Percentiles rank a stretch among this genome's conserved stretches.
Conservation (phyloP, 1,284 basidiomycete species). For the Neolentinus lepideus region DNA sequence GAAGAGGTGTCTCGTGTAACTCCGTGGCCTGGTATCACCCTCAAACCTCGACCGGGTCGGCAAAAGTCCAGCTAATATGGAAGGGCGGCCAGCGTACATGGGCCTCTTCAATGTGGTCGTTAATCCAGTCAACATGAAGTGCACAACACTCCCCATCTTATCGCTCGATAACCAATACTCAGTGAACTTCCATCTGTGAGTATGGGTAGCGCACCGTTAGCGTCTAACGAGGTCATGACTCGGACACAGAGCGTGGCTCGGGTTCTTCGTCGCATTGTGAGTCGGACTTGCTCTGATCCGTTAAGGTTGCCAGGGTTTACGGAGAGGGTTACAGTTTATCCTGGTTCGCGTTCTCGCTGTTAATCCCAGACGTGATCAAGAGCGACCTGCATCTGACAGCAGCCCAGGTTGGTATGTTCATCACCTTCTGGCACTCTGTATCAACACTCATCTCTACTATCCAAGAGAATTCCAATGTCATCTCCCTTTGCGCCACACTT, state of each 20-base stretch:
- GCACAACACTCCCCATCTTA: conserved; percentile 47
- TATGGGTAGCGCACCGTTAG: conserved; percentile 3
- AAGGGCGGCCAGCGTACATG: not conserved
- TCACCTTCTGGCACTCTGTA: not conserved
- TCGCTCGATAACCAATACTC: conserved; percentile 46
- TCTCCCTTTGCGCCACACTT: conserved; percentile 47
- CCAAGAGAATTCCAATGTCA: conserved; percentile 48
- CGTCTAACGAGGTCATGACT: conserved; percentile 6
- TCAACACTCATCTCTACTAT: not conserved
- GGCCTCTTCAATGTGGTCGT: conserved; percentile 19
- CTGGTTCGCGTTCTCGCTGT: conserved; percentile 63
- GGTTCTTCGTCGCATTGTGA: conserved; percentile 36
- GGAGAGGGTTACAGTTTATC: conserved; percentile 30
- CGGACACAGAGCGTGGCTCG: conserved; percentile 32
- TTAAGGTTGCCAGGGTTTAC: not conserved
- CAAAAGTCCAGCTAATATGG: not conserved
- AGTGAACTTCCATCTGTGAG: conserved; percentile 42
- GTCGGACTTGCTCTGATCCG: conserved; percentile 2
- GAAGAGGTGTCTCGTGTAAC: no score
- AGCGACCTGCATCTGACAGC: conserved; percentile 44
- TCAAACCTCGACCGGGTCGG: no score
- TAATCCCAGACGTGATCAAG: conserved; percentile 55
- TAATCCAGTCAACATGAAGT: conserved; percentile 50
- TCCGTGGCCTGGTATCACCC: no score
- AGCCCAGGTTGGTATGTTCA: conserved; percentile 30